Conservation (phyloP, 2,329 filamentous ascomycete species). For the Alternaria gansuensis region DNA sequence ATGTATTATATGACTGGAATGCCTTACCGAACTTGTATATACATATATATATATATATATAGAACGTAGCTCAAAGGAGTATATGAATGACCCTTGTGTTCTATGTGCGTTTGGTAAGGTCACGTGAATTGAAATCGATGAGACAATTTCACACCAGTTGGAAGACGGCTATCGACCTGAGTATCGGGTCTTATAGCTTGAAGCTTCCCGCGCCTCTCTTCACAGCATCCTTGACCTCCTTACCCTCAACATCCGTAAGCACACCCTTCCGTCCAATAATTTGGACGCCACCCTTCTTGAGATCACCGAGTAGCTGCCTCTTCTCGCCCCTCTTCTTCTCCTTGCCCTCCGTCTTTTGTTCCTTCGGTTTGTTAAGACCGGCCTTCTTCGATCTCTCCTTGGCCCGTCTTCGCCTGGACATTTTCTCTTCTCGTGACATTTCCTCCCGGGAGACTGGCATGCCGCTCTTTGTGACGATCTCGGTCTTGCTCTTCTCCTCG, state of each 20-base stretch:
- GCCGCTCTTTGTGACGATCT: constrained; percentile 80
- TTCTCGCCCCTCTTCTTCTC: constrained; percentile 68
- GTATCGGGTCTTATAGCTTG: constrained; percentile 39
- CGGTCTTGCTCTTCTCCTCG: constrained; percentile 71
- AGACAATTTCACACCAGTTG: neutral
- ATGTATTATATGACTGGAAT: neutral
- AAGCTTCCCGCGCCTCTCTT: constrained; percentile 45
- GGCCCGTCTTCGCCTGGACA: constrained; percentile 76
- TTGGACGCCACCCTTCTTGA: constrained; percentile 88
- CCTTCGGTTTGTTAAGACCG: constrained; percentile 59
- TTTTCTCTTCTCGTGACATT: constrained; percentile 86
- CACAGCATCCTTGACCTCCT: constrained; percentile 64
- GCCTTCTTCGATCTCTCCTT: constrained; percentile 85
- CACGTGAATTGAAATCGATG: neutral
- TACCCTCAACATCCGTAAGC: constrained; percentile 83
- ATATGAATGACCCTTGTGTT: no score
- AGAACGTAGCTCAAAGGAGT: no score
- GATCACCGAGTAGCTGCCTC: constrained; percentile 68
- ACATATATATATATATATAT: neutral
- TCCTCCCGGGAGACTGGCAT: constrained; percentile 82
- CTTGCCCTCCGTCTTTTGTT: constrained; percentile 51
- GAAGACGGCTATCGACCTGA: fast-evolving
- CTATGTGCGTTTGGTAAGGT: no score
- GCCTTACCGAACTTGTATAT: neutral
- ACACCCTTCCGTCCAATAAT: constrained; percentile 91